Conservation (phyloP, 306 rosid species). For the Quercus berberidifolia region DNA sequence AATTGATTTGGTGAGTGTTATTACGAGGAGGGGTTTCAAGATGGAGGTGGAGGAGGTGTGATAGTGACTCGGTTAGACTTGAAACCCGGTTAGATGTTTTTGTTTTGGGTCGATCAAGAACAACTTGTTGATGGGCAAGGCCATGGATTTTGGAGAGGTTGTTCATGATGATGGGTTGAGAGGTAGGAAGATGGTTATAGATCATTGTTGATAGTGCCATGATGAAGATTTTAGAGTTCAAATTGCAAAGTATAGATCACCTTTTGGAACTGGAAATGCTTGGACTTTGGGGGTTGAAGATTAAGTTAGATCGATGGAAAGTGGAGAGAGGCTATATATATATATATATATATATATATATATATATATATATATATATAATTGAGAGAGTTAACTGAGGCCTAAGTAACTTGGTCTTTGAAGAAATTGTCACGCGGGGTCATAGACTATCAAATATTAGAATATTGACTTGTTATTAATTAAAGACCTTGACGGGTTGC, state of each 20-base stretch:
- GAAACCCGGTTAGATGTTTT: constrained; percentile 20
- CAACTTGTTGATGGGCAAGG: constrained; percentile 24
- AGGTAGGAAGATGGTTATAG: constrained; percentile 5
- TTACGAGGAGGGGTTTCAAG: constrained; percentile 26
- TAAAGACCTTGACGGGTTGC: no score
- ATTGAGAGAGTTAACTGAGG: neutral
- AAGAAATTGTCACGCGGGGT: neutral
- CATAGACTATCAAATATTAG: no score
- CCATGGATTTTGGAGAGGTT: constrained; percentile 13
- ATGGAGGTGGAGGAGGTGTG: constrained; percentile 46
- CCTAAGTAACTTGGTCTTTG: neutral
- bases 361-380: no score
- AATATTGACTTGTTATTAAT: no score
- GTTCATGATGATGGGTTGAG: neutral
- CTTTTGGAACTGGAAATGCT: neutral
- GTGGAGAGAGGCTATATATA: neutral
- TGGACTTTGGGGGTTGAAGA: neutral
- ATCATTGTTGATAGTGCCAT: constrained; percentile 39
- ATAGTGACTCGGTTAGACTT: constrained; percentile 45
- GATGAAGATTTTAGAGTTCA: neutral
- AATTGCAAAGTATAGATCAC: neutral
- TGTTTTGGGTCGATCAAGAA: constrained; percentile 19
- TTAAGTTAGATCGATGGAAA: neutral
- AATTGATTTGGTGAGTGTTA: neutral
- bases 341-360: no score